phyloP scores from a whole-genome alignment of 2,329 filamentous ascomycete species.

The Xylaria sp. region DNA sequence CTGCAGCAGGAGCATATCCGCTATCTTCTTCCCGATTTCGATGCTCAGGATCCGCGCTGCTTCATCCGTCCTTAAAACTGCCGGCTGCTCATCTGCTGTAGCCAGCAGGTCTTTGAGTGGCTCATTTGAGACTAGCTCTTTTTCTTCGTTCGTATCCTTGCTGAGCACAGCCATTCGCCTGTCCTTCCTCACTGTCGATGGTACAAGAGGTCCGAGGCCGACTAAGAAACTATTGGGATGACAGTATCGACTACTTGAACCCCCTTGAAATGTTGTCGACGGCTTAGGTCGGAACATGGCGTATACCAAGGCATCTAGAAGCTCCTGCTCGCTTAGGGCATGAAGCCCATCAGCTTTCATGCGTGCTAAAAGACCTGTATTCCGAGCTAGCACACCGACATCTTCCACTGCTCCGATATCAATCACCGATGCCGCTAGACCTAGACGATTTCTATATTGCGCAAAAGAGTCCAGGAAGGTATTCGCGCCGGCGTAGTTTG shows the following conservation, averaged over 20 bases:
- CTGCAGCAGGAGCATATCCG: neutral
- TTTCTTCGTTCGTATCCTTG: neutral
- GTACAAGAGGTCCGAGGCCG: neutral
- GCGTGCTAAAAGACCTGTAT: conserved; percentile 13
- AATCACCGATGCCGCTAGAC: conserved; percentile 48
- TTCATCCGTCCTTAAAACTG: neutral
- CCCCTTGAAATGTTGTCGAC: neutral
- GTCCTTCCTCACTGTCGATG: neutral
- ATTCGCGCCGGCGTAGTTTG: conserved; percentile 54
- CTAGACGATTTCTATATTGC: conserved; percentile 47
- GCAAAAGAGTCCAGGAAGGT: conserved; percentile 52
- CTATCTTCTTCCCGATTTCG: conserved; percentile 10
- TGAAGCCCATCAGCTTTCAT: conserved; percentile 4
- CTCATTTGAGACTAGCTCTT: neutral
- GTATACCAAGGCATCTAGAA: conserved; percentile 2
- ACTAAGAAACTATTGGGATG: conserved; percentile 8
- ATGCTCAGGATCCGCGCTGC: neutral
- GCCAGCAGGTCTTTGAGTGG: neutral
- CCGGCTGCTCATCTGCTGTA: neutral
- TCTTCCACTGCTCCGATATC: conserved; percentile 52
- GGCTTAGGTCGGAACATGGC: conserved; percentile 10
- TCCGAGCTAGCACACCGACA: conserved; percentile 47
- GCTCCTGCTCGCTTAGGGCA: conserved; percentile 2
- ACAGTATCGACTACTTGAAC: neutral
- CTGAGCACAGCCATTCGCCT: neutral